Evolutionary conservation across 164 flowering plant species (phyloP).

Genomic region (Kingdonia uniflora): DNA sequence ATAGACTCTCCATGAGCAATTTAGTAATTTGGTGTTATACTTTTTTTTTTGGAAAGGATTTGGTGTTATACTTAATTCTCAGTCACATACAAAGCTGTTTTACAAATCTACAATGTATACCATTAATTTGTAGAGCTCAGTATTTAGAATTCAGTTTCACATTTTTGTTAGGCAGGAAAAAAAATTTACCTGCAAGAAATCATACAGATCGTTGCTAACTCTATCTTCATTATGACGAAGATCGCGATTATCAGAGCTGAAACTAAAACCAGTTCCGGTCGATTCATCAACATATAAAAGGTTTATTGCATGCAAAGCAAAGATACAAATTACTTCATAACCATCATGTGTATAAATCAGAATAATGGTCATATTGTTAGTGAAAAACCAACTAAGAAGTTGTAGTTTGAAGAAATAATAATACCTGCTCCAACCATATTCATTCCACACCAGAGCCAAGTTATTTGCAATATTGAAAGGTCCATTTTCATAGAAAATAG

Average conservation of each 20-base stretch:
- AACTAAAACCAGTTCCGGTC: constrained; percentile 79
- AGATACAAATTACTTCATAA: too few species aligned
- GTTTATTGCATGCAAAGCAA: constrained; percentile 52
- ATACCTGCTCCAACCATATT: constrained; percentile 83
- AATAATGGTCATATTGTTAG: not conserved
- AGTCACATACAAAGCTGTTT: too few species aligned
- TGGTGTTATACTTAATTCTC: too few species aligned
- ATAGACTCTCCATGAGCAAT: too few species aligned
- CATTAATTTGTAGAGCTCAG: too few species aligned
- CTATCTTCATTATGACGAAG: constrained; percentile 57
- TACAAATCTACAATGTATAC: too few species aligned
- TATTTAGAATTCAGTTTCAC: too few species aligned
- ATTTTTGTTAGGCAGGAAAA: too few species aligned
- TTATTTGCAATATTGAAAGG: constrained; percentile 56
- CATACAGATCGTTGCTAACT: constrained; percentile 70
- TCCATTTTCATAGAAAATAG: constrained; percentile 71
- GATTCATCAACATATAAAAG: constrained; percentile 76
- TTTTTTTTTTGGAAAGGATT: too few species aligned
- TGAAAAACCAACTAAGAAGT: not conserved
- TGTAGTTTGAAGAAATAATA: not conserved
- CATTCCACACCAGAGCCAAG: constrained; percentile 71
- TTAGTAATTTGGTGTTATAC: too few species aligned
- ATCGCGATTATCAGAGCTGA: constrained; percentile 41
- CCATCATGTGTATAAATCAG: not conserved
- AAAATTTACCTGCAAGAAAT: constrained; percentile 63